These are phyloP conservation scores for Dactylorhiza incarnata DNA, from an alignment of 106 monocot genomes.

Conservation along the genomic window DNA sequence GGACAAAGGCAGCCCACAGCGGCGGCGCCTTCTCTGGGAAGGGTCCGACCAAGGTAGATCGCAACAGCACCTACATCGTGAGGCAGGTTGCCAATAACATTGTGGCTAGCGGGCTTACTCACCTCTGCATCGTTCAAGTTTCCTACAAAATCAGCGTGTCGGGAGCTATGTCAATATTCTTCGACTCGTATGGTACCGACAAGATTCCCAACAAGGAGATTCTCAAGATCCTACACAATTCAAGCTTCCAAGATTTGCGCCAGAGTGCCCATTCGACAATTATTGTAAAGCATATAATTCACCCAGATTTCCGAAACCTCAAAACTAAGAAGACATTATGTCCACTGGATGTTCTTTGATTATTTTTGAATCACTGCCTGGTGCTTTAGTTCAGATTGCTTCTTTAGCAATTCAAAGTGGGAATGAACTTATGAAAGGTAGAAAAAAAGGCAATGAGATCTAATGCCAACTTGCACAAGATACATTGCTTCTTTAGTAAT, in stretches of 20 bases:
- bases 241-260: too few relatives aligned
- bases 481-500: slow-evolving; percentile 96
- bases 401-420: too few relatives aligned
- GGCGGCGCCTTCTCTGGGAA: slow-evolving; percentile 23
- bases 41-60: slow-evolving; percentile 23
- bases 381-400: too few relatives aligned
- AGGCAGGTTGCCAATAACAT: slow-evolving; percentile 23
- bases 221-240: slow-evolving; percentile 3
- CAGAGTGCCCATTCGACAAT: too few relatives aligned
- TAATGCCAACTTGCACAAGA: too few relatives aligned
- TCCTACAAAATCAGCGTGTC: slow-evolving; percentile 20
- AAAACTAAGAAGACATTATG: too few relatives aligned
- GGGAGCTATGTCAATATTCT: slow-evolving; percentile 13
- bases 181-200: slow-evolving; percentile 13
- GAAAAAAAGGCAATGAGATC: too few relatives aligned
- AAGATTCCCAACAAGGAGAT: slow-evolving; percentile 21
- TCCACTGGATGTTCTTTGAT: too few relatives aligned
- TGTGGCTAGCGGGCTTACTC: slow-evolving; percentile 17
- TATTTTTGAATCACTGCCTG: too few relatives aligned
- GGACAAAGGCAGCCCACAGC: slow-evolving; percentile 12
- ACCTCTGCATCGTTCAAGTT: slow-evolving; percentile 20
- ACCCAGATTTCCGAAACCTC: too few relatives aligned
- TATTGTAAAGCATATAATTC: too few relatives aligned
- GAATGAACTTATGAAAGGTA: too few relatives aligned
- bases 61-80: slow-evolving; percentile 19